Percentiles rank a stretch among this genome's conserved stretches.
These are phyloP conservation scores for Myxozyma neotropica DNA, from an alignment of 805 yeast species.

Conservation along the genomic window DNA sequence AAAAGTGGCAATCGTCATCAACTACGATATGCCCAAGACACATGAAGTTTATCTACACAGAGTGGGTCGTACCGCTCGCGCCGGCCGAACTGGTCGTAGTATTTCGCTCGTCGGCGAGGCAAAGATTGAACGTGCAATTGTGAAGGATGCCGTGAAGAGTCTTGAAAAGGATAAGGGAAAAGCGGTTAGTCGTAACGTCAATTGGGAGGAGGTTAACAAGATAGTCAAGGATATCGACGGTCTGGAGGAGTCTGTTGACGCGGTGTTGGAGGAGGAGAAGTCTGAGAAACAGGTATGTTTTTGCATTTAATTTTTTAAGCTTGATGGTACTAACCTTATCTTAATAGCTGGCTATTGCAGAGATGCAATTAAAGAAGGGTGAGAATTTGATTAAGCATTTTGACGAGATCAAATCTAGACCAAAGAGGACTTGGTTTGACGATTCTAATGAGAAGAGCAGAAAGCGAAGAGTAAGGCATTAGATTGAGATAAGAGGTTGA, in stretches of 20 bases:
- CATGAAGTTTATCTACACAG: constrained; percentile 92
- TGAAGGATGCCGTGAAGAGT: constrained; percentile 83
- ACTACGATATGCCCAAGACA: constrained; percentile 93
- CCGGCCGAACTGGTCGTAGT: constrained; percentile 93
- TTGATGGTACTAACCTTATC: neutral
- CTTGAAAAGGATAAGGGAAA: constrained; percentile 58
- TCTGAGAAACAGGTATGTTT: constrained; percentile 65
- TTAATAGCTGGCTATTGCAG: constrained; percentile 66
- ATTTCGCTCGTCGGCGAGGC: constrained; percentile 93
- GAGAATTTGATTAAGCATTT: constrained; percentile 78
- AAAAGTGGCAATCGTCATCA: constrained; percentile 90
- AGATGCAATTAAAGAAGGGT: constrained; percentile 85
- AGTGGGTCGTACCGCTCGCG: constrained; percentile 99
- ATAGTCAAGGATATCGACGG: constrained; percentile 62
- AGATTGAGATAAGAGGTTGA: neutral
- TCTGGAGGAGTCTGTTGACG: constrained; percentile 65
- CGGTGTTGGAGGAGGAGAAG: constrained; percentile 84
- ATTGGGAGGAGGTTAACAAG: constrained; percentile 81
- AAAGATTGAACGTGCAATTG: constrained; percentile 82
- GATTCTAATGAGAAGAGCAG: constrained; percentile 15
- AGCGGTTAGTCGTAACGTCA: constrained; percentile 81
- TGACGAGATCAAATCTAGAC: constrained; percentile 83
- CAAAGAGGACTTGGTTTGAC: constrained; percentile 92
- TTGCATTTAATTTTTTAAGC: neutral
- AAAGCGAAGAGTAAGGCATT: constrained; percentile 8